Percentiles rank a stretch among this genome's conserved stretches.
These are phyloP conservation scores for Colletotrichum lupini DNA, from an alignment of 2,329 filamentous ascomycete genomes.

Conservation along the genomic window DNA sequence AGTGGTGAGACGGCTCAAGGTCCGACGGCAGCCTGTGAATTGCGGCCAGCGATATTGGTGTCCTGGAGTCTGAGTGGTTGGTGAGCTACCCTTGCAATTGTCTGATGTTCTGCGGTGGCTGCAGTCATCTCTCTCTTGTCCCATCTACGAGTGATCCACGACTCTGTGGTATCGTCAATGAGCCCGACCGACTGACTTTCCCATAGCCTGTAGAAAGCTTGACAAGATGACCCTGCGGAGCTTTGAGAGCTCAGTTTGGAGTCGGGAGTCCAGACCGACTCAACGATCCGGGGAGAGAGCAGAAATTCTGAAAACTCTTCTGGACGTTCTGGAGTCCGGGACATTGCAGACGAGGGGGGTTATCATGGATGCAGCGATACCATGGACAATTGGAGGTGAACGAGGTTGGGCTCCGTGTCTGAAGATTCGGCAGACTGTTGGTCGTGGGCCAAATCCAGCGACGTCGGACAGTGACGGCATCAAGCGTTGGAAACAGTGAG, in stretches of 20 bases:
- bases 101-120: background rate
- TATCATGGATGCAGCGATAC: too few relatives aligned
- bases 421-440: background rate
- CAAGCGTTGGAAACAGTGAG: slow-evolving; percentile 16
- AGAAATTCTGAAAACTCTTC: background rate
- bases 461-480: slow-evolving; percentile 30
- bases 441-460: slow-evolving; percentile 15
- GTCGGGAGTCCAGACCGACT: slow-evolving; percentile 2
- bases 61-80: background rate
- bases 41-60: background rate
- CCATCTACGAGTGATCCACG: background rate
- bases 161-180: background rate
- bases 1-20: slow-evolving; percentile 15
- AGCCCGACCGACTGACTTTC: slow-evolving; percentile 2
- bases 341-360: background rate
- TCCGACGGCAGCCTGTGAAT: background rate
- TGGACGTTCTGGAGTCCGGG: background rate
- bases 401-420: slow-evolving; percentile 7
- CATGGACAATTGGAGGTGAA: background rate
- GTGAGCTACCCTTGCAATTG: background rate
- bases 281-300: slow-evolving; percentile 12
- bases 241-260: slow-evolving; percentile 1
- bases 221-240: slow-evolving; percentile 7
- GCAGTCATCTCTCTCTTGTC: background rate
- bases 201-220: background rate